phyloP scores from a whole-genome alignment of 164 flowering plant species.

The Macadamia tetraphylla region DNA sequence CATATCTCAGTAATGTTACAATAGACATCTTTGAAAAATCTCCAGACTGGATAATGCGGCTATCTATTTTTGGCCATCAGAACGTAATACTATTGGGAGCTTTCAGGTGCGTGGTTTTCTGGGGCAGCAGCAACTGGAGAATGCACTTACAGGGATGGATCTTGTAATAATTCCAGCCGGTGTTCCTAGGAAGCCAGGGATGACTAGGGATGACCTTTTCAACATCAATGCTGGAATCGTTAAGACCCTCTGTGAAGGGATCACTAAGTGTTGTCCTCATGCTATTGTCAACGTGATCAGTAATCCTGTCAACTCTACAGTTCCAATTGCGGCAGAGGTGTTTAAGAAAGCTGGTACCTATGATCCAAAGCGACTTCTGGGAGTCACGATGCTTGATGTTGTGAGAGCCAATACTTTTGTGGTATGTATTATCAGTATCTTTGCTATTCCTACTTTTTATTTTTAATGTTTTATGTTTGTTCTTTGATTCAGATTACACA shows the following conservation, averaged over 20 bases:
- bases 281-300: constrained; percentile 42
- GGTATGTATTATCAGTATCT: constrained; percentile 22
- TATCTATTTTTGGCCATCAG: neutral
- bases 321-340: constrained; percentile 55
- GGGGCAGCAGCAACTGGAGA: constrained; percentile 75
- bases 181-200: constrained; percentile 68
- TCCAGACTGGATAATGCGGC: neutral
- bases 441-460: neutral
- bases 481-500: neutral
- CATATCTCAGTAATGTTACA: too few species aligned
- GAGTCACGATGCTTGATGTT: constrained; percentile 48
- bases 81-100: neutral
- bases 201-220: constrained; percentile 27
- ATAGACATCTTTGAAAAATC: neutral
- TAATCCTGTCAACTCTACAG: constrained; percentile 56
- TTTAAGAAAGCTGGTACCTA: constrained; percentile 47
- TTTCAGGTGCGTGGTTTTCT: constrained; percentile 90
- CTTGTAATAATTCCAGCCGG: constrained; percentile 98
- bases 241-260: constrained; percentile 16
- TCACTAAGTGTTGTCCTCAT: constrained; percentile 20
- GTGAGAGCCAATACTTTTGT: constrained; percentile 51
- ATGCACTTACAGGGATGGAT: constrained; percentile 91
- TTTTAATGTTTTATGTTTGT: neutral
- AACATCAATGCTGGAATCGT: constrained; percentile 31
- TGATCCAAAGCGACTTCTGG: constrained; percentile 39